These are phyloP conservation scores for Colletotrichum lupini DNA, from an alignment of 2,329 filamentous ascomycete genomes.

Conservation along the genomic window DNA sequence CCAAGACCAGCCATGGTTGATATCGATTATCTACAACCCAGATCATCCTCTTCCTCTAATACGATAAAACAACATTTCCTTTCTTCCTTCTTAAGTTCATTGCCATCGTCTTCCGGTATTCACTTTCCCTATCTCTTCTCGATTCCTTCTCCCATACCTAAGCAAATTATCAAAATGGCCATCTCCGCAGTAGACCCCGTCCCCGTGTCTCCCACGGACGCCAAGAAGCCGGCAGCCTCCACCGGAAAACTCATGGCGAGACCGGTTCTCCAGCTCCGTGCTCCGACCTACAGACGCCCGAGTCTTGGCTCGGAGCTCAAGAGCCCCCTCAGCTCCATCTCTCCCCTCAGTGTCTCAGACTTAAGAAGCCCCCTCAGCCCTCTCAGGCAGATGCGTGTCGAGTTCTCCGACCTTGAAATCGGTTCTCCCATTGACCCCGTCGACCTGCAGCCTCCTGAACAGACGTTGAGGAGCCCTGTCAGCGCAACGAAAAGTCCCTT, in stretches of 20 bases:
- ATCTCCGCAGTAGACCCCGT: neutral
- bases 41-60: neutral
- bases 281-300: slow-evolving; percentile 1
- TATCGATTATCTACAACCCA: neutral
- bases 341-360: slow-evolving; percentile 15
- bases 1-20: neutral
- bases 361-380: slow-evolving; percentile 26
- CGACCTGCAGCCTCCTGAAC: slow-evolving; percentile 3
- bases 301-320: slow-evolving; percentile 9
- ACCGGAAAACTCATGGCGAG: slow-evolving; percentile 2
- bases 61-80: neutral
- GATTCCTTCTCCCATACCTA: neutral
- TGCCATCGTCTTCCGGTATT: neutral
- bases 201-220: neutral
- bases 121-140: neutral
- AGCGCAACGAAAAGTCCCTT: slow-evolving; percentile 9
- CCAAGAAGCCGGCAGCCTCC: neutral
- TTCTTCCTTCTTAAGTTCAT: neutral
- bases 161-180: slow-evolving; percentile 20
- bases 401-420: slow-evolving; percentile 25
- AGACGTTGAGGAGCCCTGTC: neutral
- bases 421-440: slow-evolving; percentile 30
- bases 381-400: slow-evolving; percentile 16
- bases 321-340: slow-evolving; percentile 25
- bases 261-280: slow-evolving; percentile 21